phyloP scores from a whole-genome alignment of 2,329 filamentous ascomycete genomes.

The Colletotrichum simmondsii region DNA sequence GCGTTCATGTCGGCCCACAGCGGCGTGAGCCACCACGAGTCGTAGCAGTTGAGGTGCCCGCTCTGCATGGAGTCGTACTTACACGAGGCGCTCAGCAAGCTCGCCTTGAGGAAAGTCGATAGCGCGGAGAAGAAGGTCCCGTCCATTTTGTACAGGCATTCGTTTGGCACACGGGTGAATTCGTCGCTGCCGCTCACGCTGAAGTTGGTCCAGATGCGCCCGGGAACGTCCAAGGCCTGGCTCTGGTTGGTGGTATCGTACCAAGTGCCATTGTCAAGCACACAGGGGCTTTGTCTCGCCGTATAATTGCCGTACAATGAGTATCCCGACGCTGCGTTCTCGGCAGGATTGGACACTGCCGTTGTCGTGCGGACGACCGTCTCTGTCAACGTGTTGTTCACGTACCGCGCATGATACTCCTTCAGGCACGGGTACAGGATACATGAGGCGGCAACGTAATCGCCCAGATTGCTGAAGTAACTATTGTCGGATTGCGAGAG shows the following conservation, averaged over 20 bases:
- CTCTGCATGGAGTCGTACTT: conserved; percentile 24
- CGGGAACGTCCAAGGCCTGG: not conserved
- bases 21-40: conserved; percentile 24
- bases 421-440: conserved; percentile 22
- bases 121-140: conserved; percentile 12
- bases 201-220: conserved; percentile 14
- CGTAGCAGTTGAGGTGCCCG: conserved; percentile 24
- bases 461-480: not conserved
- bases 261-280: conserved; percentile 23
- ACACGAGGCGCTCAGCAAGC: conserved; percentile 11
- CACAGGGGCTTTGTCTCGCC: conserved; percentile 4
- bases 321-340: not conserved
- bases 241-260: conserved; percentile 2
- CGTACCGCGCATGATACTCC: conserved; percentile 9
- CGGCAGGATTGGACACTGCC: not conserved
- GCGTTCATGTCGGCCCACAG: conserved; percentile 26
- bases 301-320: conserved; percentile 20
- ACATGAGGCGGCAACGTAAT: conserved; percentile 21
- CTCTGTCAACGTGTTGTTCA: conserved; percentile 13
- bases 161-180: not conserved
- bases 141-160: conserved; percentile 27
- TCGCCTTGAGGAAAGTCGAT: not conserved
- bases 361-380: conserved; percentile 21
- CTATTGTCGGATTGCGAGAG: not conserved
- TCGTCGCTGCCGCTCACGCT: not conserved